phyloP scores from a whole-genome alignment of 495 filamentous ascomycete genomes.

The Paragyromitra xinjiangensis region DNA sequence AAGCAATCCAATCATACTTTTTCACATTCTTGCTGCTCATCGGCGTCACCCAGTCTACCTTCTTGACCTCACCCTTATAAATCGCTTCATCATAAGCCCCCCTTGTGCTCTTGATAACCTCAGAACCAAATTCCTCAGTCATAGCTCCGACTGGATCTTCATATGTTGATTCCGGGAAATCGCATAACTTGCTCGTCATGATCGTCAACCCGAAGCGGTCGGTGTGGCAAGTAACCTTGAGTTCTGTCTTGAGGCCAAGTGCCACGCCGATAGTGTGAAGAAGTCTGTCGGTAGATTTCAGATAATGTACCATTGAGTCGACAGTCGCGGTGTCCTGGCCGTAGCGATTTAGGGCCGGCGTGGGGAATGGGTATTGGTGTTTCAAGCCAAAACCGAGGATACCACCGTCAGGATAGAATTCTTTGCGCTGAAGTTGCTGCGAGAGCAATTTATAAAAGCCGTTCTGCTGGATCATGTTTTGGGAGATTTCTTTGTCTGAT shows the following conservation, averaged over 20 bases:
- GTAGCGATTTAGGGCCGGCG: background rate
- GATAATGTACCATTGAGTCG: constrained; percentile 31
- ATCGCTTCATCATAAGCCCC: background rate
- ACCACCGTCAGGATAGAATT: constrained; percentile 40
- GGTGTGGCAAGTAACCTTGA: background rate
- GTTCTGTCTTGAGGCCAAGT: constrained; percentile 25
- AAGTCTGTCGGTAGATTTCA: constrained; percentile 49
- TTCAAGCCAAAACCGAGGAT: constrained; percentile 41
- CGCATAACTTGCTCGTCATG: background rate
- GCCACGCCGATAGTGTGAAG: constrained; percentile 40
- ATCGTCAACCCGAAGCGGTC: background rate
- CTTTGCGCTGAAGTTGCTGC: constrained; percentile 4
- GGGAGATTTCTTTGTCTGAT: background rate
- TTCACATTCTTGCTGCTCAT: background rate
- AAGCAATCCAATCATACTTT: constrained; percentile 8
- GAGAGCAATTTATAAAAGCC: constrained; percentile 23
- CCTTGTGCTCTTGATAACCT: background rate
- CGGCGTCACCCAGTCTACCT: constrained; percentile 14
- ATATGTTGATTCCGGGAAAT: background rate
- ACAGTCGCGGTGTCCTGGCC: background rate
- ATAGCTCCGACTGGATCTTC: background rate
- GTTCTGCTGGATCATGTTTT: constrained; percentile 9
- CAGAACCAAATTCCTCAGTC: background rate
- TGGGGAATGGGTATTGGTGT: constrained; percentile 43
- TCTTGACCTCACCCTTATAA: background rate